Conservation (phyloP, 768 basidiomycete species). For the Dioszegia crocea region DNA sequence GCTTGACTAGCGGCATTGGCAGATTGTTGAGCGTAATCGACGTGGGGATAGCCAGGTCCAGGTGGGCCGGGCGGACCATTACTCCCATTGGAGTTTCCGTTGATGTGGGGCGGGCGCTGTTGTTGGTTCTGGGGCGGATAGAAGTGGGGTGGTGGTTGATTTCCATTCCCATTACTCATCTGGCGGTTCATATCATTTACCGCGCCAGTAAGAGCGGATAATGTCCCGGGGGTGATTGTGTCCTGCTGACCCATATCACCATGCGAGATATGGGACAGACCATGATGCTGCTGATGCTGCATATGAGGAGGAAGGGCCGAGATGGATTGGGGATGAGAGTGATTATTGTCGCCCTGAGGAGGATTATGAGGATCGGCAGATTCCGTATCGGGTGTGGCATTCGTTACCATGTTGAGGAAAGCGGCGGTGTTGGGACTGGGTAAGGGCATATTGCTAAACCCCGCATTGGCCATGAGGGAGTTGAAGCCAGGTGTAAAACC, state of each 20-base stretch:
- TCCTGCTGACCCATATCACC: conserved; percentile 36
- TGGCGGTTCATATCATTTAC: conserved; percentile 56
- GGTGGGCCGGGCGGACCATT: conserved; percentile 11
- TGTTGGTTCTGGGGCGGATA: conserved; percentile 20
- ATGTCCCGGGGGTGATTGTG: conserved; percentile 63
- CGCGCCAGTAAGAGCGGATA: conserved; percentile 75
- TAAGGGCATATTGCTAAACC: conserved; percentile 60
- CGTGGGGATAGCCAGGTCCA: conserved; percentile 17
- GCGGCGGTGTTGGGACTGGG: conserved; percentile 84
- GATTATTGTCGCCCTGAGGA: background rate
- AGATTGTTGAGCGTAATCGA: conserved; percentile 51
- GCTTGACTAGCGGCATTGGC: conserved; percentile 65
- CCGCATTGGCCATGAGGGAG: conserved; percentile 53
- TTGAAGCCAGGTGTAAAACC: conserved; percentile 66
- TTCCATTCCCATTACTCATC: no score
- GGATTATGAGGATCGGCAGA: conserved; percentile 13
- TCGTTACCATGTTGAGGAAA: conserved; percentile 86
- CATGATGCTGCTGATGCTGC: conserved; percentile 26
- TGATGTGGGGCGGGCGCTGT: conserved; percentile 6
- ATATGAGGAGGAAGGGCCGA: conserved; percentile 38
- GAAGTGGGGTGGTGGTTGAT: background rate
- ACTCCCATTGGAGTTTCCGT: conserved; percentile 2
- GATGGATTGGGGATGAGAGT: conserved; percentile 17
- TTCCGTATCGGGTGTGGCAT: conserved; percentile 50
- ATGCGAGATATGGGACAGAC: conserved; percentile 24